Evolutionary conservation across 345 rosid species (phyloP).

Genomic region (Xanthoceras sorbifolium): DNA sequence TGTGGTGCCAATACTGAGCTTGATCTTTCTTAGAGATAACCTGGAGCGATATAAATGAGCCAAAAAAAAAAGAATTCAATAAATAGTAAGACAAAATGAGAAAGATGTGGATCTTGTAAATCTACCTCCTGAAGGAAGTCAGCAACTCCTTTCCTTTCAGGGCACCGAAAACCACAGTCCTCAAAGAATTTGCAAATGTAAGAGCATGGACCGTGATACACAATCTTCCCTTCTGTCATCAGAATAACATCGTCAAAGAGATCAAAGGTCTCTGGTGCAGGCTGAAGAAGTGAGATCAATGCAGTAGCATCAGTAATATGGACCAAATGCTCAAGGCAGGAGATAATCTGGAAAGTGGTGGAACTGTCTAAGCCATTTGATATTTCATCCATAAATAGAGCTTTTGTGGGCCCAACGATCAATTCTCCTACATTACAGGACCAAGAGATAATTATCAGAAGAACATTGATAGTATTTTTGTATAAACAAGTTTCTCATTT

Average conservation of each 20-base stretch:
- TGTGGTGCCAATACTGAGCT: constrained; percentile 43
- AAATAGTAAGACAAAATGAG: not conserved
- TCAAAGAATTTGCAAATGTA: constrained; percentile 38
- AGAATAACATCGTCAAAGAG: constrained; percentile 50
- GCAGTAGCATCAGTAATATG: constrained; percentile 42
- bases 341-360: constrained; percentile 48
- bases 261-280: constrained; percentile 50
- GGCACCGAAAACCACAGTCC: constrained; percentile 40
- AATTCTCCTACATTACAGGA: constrained; percentile 39
- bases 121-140: constrained; percentile 56
- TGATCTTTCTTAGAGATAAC: constrained; percentile 53
- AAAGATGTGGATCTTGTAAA: not conserved
- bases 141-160: constrained; percentile 48
- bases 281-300: constrained; percentile 41
- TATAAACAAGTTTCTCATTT: not conserved
- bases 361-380: constrained; percentile 58
- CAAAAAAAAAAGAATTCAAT: not conserved
- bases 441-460: not conserved
- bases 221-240: constrained; percentile 46
- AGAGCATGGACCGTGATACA: constrained; percentile 47
- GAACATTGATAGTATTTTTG: not conserved
- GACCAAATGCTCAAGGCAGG: constrained; percentile 45
- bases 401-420: constrained; percentile 51
- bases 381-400: constrained; percentile 58
- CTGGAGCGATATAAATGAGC: constrained; percentile 23